Evolutionary conservation across 192 early-diverging fungal species (phyloP), one percentile per base, ranked within the genome.

Genomic region (Paraglomus brasilianum): DNA sequence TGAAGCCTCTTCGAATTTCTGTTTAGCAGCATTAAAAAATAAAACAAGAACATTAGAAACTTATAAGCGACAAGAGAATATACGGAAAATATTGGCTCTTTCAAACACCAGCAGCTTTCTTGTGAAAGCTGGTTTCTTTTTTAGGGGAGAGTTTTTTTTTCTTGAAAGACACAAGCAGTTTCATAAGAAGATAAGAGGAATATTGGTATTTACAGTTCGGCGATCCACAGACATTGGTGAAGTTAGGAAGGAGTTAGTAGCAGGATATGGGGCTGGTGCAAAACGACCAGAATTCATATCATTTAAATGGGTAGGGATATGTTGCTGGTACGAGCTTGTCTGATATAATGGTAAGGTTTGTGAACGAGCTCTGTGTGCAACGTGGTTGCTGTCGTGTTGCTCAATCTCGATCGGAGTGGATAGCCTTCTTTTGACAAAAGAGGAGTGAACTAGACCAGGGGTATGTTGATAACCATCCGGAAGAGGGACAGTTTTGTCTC

Each of bases 331-430:
- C 24, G 52, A 55, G 8, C 9, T 47, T 47, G 46, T 47, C 15
- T 47, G 46, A 47, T 47, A 47, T 47, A 47, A 47, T 21, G 52
- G 52, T 55, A 55, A 55, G 24, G 52, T 55, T 55, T 55, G 52
- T 21, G 52, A 55, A 17, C 52, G 52, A 55, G 52, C 52, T 6
- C 52, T 7, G 24, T 55, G 52, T 11, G 15, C 46, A 8, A 47
- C 46, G 46, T 47, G 46, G 24, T 7, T 55, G 8, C 17, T 55
- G 24, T 55, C 52, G 24, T 55, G 52, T 47, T 47, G 46, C 17
- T 55, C 52, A 17, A 55, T 55, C 24, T 55, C 52, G 17, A 55
- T 55, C 7, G 52, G 52, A 55, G 52, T 55, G n/a, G 52, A 55
- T 8, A 55, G 52, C 24, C 52, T 55, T 55, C 52, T 55, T 7